phyloP scores from a whole-genome alignment of 1,284 basidiomycete genomes.

The Meira nashicola region DNA sequence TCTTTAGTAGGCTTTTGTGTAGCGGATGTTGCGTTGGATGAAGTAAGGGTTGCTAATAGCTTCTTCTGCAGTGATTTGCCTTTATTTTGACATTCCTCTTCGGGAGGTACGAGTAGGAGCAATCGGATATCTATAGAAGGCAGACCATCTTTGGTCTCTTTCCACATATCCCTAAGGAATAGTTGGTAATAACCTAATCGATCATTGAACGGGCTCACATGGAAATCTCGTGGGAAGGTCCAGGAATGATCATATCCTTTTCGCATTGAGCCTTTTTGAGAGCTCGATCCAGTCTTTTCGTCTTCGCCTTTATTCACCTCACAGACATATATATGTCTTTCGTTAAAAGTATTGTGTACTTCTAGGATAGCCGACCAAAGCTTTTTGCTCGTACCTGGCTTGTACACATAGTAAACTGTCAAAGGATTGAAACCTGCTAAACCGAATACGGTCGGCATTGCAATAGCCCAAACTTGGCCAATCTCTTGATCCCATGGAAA shows the following conservation, averaged over 20 bases:
- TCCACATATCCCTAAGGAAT: slow-evolving; percentile 31
- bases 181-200: slow-evolving; percentile 64
- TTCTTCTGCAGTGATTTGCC: slow-evolving; percentile 41
- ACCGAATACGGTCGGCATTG: slow-evolving; percentile 68
- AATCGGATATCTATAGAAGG: slow-evolving; percentile 18
- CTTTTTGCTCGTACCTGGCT: slow-evolving; percentile 14
- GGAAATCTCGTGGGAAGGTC: slow-evolving; percentile 68
- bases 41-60: slow-evolving; percentile 60
- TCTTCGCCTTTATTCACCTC: slow-evolving; percentile 57
- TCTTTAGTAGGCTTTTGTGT: neutral
- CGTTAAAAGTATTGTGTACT: slow-evolving; percentile 74
- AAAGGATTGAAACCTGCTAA: slow-evolving; percentile 71
- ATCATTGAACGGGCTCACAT: slow-evolving; percentile 77
- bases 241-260: slow-evolving; percentile 63
- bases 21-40: slow-evolving; percentile 10
- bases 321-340: slow-evolving; percentile 62
- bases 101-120: slow-evolving; percentile 25
- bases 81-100: slow-evolving; percentile 4
- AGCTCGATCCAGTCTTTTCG: slow-evolving; percentile 2
- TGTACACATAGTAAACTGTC: slow-evolving; percentile 68
- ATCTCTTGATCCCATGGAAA: slow-evolving; percentile 19
- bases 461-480: slow-evolving; percentile 49
- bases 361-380: slow-evolving; percentile 62
- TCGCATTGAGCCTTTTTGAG: neutral
- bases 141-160: neutral